These are phyloP conservation scores for Gastrodia elata DNA, from an alignment of 106 monocot genomes.

Conservation along the genomic window DNA sequence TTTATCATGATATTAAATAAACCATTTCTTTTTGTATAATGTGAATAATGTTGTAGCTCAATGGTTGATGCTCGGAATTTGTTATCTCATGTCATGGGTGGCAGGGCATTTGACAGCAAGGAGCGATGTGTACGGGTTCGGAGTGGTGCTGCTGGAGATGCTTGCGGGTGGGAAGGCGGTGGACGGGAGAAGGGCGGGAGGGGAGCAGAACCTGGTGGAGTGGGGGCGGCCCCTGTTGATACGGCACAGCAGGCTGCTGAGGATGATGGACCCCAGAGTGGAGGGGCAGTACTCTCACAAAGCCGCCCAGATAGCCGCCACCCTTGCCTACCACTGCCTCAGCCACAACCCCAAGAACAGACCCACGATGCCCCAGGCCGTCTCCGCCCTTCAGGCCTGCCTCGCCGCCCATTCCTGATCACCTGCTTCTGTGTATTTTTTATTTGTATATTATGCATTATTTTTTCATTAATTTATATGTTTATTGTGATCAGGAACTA, in stretches of 20 bases:
- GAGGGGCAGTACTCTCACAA: constrained; percentile 42
- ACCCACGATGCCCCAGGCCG: constrained; percentile 48
- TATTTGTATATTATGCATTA: no score
- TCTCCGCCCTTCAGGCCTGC: constrained; percentile 26
- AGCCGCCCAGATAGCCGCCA: constrained; percentile 26
- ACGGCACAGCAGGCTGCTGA: constrained; percentile 36
- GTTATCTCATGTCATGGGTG: background rate
- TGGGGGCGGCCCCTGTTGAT: constrained; percentile 53
- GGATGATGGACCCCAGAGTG: constrained; percentile 54
- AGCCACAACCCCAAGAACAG: constrained; percentile 47
- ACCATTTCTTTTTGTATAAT: background rate
- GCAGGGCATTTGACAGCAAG: constrained; percentile 66
- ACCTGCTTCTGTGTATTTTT: no score
- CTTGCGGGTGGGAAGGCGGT: constrained; percentile 43
- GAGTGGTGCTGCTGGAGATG: constrained; percentile 71
- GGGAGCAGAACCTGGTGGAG: constrained; percentile 43
- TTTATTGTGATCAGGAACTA: no score
- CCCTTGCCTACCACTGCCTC: constrained; percentile 49
- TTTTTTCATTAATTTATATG: no score
- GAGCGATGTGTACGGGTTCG: constrained; percentile 66
- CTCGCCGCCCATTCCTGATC: no score
- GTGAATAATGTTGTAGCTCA: background rate
- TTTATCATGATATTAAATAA: background rate
- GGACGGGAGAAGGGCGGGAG: constrained; percentile 38
- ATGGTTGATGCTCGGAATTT: background rate